phyloP scores from a whole-genome alignment of 2,329 filamentous ascomycete species.

The Fusarium aywerte region DNA sequence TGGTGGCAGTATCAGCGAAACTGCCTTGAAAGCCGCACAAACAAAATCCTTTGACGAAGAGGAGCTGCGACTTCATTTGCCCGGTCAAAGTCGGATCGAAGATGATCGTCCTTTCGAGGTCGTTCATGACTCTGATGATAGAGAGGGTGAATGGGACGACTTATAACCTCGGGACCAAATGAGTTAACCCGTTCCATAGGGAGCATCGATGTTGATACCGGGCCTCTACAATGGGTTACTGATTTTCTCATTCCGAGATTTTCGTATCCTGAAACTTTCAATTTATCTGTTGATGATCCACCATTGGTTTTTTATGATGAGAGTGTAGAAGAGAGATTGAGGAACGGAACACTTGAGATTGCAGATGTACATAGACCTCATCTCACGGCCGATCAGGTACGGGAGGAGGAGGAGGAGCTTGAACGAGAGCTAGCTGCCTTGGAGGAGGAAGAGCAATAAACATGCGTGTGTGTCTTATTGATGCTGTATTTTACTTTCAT shows the following conservation, averaged over 20 bases:
- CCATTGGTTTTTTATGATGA: no score
- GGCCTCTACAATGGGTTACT: no score
- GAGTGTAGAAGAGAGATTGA: no score
- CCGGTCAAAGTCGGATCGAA: neutral
- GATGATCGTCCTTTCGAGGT: neutral
- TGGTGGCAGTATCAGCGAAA: constrained; percentile 30
- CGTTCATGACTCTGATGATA: neutral
- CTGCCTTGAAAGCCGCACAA: neutral
- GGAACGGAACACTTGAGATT: no score
- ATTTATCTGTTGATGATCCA: no score
- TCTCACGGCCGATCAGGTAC: no score
- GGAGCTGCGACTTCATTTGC: constrained; percentile 6
- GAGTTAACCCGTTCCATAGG: neutral
- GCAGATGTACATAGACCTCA: no score
- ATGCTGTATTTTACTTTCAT: neutral
- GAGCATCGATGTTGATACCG: neutral
- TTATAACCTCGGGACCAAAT: rapidly evolving
- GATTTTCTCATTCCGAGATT: neutral
- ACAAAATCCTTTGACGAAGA: neutral
- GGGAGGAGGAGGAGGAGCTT: no score
- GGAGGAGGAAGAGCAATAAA: neutral
- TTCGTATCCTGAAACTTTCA: no score
- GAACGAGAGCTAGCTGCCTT: no score
- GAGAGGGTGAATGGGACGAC: neutral
- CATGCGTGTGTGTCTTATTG: no score